Evolutionary conservation across 202 grass and related monocot genomes (phyloP).

Genomic region (Zizania palustris): DNA sequence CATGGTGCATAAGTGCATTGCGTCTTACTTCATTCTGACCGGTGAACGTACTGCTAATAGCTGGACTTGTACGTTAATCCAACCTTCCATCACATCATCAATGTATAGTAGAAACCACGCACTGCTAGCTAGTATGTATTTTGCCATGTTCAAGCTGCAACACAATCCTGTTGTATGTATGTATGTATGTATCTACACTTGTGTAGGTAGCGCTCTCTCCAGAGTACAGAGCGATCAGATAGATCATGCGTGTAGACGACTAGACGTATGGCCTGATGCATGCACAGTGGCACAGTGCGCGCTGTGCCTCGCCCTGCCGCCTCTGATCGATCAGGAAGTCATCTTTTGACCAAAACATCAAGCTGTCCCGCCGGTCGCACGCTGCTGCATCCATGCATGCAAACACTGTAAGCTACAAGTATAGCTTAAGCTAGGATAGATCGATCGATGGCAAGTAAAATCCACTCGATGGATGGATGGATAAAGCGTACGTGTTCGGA

Average conservation of each 20-base stretch:
- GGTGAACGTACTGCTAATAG: slow-evolving; percentile 26
- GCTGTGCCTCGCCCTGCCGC: slow-evolving; percentile 21
- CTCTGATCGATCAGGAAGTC: not conserved
- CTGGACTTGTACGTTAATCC: slow-evolving; percentile 46
- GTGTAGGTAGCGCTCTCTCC: not conserved
- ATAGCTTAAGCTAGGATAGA: not conserved
- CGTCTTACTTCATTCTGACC: slow-evolving; percentile 8
- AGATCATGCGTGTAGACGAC: not conserved
- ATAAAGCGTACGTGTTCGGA: too few relatives aligned
- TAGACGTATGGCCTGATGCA: not conserved
- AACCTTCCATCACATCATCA: slow-evolving; percentile 32
- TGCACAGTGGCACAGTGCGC: slow-evolving; percentile 35
- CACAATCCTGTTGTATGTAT: not conserved
- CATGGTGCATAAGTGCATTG: slow-evolving; percentile 5
- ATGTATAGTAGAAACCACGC: not conserved
- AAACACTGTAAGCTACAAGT: not conserved
- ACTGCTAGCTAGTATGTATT: slow-evolving; percentile 18
- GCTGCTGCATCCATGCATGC: not conserved
- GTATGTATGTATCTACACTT: not conserved
- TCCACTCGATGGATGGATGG: not conserved
- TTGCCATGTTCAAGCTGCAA: not conserved
- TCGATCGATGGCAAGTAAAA: slow-evolving; percentile 21
- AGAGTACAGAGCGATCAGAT: not conserved
- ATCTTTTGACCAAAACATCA: slow-evolving; percentile 36
- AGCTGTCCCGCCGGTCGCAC: not conserved